A percentile compares a stretch with the other conserved stretches of the same genome.
Conservation (phyloP, 192 early-diverging fungal species). For the Irineochytrium annulatum region DNA sequence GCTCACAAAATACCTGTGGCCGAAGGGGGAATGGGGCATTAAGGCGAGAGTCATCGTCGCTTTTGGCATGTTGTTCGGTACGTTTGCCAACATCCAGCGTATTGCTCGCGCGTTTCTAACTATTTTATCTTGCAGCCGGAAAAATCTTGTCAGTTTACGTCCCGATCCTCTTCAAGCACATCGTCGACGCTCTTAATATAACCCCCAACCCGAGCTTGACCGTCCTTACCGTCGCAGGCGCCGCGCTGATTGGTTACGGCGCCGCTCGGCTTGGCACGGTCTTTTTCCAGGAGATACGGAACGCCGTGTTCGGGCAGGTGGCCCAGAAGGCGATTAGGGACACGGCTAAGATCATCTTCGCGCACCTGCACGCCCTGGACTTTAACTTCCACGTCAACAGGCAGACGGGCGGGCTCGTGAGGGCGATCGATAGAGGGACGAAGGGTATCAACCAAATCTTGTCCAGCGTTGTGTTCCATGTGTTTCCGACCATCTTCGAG, state of each 20-base stretch:
- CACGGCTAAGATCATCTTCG: constrained; percentile 83
- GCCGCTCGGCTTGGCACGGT: constrained; percentile 79
- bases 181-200: constrained; percentile 81
- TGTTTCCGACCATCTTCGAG: constrained; percentile 91
- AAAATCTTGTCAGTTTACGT: constrained; percentile 88
- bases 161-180: constrained; percentile 91
- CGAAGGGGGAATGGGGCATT: constrained; percentile 75
- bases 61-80: constrained; percentile 71
- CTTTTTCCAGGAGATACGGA: constrained; percentile 83
- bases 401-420: constrained; percentile 93
- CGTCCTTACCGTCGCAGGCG: constrained; percentile 76
- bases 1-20: constrained; percentile 83
- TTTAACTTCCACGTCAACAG: constrained; percentile 87
- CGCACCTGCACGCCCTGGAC: constrained; percentile 84
- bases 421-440: constrained; percentile 86
- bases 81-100: constrained; percentile 47
- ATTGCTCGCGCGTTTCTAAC: not conserved
- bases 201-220: constrained; percentile 52
- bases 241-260: constrained; percentile 93
- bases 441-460: constrained; percentile 97
- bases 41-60: constrained; percentile 86
- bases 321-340: constrained; percentile 89
- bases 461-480: constrained; percentile 90
- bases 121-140: not conserved
- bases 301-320: constrained; percentile 89